These are phyloP conservation scores for Penicillium arizonense DNA, from an alignment of 495 filamentous ascomycete species.

Conservation along the genomic window DNA sequence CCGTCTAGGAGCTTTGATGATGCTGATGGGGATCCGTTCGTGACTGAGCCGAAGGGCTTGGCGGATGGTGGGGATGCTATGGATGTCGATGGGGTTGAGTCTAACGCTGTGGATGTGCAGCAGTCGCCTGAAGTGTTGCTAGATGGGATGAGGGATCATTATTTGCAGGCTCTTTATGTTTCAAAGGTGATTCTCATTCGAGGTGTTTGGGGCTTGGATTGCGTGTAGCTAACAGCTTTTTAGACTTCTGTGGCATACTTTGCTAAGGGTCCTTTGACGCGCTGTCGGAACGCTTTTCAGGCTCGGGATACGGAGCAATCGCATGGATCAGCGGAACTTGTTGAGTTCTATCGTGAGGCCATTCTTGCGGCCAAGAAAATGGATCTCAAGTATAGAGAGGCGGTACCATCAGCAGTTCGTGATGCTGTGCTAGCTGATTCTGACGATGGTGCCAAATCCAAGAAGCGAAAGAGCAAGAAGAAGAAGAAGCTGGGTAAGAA, in stretches of 20 bases:
- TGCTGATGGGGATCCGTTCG: slow-evolving; percentile 2
- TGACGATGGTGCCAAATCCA: slow-evolving; percentile 55
- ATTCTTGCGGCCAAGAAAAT: slow-evolving; percentile 71
- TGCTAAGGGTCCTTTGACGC: slow-evolving; percentile 91
- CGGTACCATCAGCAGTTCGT: slow-evolving; percentile 64
- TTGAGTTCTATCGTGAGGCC: slow-evolving; percentile 66
- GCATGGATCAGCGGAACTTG: slow-evolving; percentile 45
- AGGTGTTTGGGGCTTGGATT: not conserved
- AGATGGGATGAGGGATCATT: slow-evolving; percentile 70
- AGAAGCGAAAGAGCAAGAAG: slow-evolving; percentile 63
- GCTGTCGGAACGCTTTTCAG: slow-evolving; percentile 76
- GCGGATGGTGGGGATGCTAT: slow-evolving; percentile 5
- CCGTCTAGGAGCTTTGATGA: slow-evolving; percentile 2
- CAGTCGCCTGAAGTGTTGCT: slow-evolving; percentile 64
- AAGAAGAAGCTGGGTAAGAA: slow-evolving; percentile 72
- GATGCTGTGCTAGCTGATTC: slow-evolving; percentile 61
- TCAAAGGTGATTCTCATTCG: slow-evolving; percentile 59
- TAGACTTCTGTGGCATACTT: slow-evolving; percentile 93
- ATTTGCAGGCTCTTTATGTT: slow-evolving; percentile 84
- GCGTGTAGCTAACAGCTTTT: slow-evolving; percentile 8
- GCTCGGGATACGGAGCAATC: slow-evolving; percentile 45
- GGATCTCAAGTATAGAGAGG: slow-evolving; percentile 85
- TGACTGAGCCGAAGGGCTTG: slow-evolving; percentile 14
- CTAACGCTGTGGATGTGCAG: slow-evolving; percentile 20
- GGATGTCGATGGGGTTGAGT: slow-evolving; percentile 16